A percentile compares a stretch with the other conserved stretches of the same genome.
phyloP scores from a whole-genome alignment of 2,329 filamentous ascomycete genomes.

The Canariomyces notabilis region DNA sequence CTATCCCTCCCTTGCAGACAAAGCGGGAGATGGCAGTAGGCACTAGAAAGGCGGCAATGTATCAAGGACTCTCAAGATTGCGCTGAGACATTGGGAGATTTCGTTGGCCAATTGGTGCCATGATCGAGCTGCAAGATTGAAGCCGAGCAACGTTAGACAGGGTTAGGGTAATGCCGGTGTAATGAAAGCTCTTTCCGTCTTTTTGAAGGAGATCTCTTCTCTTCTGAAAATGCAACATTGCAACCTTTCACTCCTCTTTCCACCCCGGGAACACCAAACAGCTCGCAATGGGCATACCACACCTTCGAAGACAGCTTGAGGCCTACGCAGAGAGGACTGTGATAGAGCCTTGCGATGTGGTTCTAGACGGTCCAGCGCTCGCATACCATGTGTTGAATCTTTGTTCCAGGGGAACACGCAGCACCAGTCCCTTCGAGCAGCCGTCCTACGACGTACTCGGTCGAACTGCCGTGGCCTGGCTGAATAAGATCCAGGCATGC shows the following conservation, averaged over 20 bases:
- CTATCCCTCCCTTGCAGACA: too few species aligned
- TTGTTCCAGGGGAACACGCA: slow-evolving; percentile 34
- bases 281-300: slow-evolving; percentile 54
- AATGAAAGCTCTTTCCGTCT: too few species aligned
- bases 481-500: slow-evolving; percentile 52
- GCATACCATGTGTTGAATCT: slow-evolving; percentile 67
- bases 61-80: too few species aligned
- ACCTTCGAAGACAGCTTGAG: slow-evolving; percentile 48
- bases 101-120: too few species aligned
- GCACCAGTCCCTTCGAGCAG: slow-evolving; percentile 44
- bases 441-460: slow-evolving; percentile 62
- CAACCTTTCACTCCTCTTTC: not conserved
- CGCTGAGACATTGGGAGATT: too few species aligned
- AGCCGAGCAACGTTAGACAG: too few species aligned
- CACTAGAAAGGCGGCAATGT: too few species aligned
- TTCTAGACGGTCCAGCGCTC: slow-evolving; percentile 74
- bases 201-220: too few species aligned
- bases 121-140: too few species aligned
- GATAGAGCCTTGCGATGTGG: slow-evolving; percentile 40
- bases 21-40: too few species aligned
- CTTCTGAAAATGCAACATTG: too few species aligned
- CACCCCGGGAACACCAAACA: not conserved
- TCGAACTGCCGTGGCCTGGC: slow-evolving; percentile 53
- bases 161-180: too few species aligned
- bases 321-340: slow-evolving; percentile 43